phyloP scores from a whole-genome alignment of 2,329 filamentous ascomycete species.

The Sphaerostilbella broomeana region DNA sequence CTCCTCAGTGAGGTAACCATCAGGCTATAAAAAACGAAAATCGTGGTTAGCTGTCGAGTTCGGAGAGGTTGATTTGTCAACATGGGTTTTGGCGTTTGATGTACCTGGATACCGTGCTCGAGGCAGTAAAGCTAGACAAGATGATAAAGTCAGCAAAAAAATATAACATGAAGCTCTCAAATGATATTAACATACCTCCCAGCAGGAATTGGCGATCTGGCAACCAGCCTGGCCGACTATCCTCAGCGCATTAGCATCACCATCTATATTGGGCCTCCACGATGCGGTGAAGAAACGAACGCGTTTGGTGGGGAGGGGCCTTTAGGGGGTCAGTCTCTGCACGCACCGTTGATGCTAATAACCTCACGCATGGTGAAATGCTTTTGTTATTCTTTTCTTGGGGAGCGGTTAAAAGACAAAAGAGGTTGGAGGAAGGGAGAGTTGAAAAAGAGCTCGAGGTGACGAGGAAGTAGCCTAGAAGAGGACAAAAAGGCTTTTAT shows the following conservation, averaged over 20 bases:
- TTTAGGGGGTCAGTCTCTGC: slow-evolving; percentile 16
- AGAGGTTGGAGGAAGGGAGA: slow-evolving; percentile 23
- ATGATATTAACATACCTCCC: slow-evolving; percentile 72
- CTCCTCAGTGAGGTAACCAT: slow-evolving; percentile 98
- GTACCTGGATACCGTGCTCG: slow-evolving; percentile 97
- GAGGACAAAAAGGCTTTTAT: slow-evolving; percentile 21
- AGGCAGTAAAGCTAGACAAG: slow-evolving; percentile 88
- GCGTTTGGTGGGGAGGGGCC: slow-evolving; percentile 22
- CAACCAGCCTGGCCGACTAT: slow-evolving; percentile 99
- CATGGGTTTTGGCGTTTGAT: slow-evolving; percentile 16
- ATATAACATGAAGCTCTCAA: background rate
- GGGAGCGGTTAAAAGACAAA: slow-evolving; percentile 8
- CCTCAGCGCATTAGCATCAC: slow-evolving; percentile 45
- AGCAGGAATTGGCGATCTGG: slow-evolving; percentile 99
- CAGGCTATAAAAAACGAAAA: slow-evolving; percentile 55
- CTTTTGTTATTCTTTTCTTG: slow-evolving; percentile 14
- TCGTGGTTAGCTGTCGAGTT: slow-evolving; percentile 10
- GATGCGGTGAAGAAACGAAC: slow-evolving; percentile 37
- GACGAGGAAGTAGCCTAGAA: slow-evolving; percentile 20
- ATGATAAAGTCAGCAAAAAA: slow-evolving; percentile 23
- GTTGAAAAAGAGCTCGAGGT: slow-evolving; percentile 20
- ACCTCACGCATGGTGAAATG: slow-evolving; percentile 92
- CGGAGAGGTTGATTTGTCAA: slow-evolving; percentile 11
- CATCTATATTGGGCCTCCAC: slow-evolving; percentile 9
- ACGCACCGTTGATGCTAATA: slow-evolving; percentile 95